A percentile compares a stretch with the other conserved stretches of the same genome.
phyloP scores from a whole-genome alignment of 139 green algal species.

The Volvox reticuliferus region DNA sequence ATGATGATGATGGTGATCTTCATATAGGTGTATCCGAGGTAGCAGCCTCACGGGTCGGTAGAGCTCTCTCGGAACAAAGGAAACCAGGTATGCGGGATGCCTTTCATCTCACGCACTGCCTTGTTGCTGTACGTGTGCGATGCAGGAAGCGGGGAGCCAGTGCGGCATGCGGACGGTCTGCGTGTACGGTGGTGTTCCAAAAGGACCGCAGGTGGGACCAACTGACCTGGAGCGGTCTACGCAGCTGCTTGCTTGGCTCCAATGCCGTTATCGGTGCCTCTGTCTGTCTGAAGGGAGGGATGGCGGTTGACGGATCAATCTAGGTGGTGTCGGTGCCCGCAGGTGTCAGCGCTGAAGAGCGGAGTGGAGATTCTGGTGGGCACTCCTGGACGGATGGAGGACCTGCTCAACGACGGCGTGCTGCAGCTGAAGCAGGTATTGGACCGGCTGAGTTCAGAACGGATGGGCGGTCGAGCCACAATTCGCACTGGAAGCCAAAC shows the following conservation, averaged over 20 bases:
- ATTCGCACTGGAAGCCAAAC: too few species aligned
- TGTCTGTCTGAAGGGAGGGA: neutral
- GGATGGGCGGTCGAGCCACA: too few species aligned
- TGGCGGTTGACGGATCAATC: neutral
- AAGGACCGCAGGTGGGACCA: slow-evolving; percentile 74
- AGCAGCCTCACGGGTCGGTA: too few species aligned
- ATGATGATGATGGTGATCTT: too few species aligned
- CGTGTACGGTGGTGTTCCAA: slow-evolving; percentile 94
- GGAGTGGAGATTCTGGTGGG: slow-evolving; percentile 82
- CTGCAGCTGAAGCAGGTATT: slow-evolving; percentile 58
- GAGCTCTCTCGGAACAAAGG: too few species aligned
- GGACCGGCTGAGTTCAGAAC: neutral
- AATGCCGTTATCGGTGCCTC: neutral
- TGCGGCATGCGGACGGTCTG: slow-evolving; percentile 76
- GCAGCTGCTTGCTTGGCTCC: neutral
- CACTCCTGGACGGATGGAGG: slow-evolving; percentile 92
- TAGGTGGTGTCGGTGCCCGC: neutral
- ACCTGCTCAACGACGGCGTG: slow-evolving; percentile 88
- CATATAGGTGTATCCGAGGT: too few species aligned
- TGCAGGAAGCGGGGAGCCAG: slow-evolving; percentile 53
- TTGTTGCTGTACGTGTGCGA: too few species aligned
- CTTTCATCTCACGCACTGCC: too few species aligned
- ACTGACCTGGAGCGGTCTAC: neutral
- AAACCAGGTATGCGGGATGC: too few species aligned
- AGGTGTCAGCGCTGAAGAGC: slow-evolving; percentile 37